A percentile compares a stretch with the other conserved stretches of the same genome.
Conservation (phyloP, 106 monocot genomes). For the Apostasia ramifera region DNA sequence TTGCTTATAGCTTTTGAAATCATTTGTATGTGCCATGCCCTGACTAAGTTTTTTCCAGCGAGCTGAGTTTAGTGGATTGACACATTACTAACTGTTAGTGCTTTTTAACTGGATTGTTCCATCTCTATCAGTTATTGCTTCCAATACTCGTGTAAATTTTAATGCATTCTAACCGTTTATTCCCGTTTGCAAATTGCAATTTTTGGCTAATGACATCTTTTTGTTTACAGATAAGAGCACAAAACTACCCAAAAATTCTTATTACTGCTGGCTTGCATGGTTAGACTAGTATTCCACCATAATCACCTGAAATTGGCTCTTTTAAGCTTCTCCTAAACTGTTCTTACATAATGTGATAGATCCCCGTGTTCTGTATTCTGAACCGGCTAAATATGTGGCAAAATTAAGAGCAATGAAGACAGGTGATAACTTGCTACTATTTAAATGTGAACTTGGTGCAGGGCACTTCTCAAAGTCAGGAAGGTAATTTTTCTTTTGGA, state of each 20-base stretch:
- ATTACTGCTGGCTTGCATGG: slow-evolving; percentile 96
- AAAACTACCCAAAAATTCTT: slow-evolving; percentile 86
- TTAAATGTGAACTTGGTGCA: slow-evolving; percentile 88
- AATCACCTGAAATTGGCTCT: neutral
- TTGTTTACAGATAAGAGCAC: slow-evolving; percentile 63
- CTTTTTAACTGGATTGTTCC: no score
- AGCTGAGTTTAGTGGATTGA: no score
- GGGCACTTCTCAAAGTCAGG: slow-evolving; percentile 91
- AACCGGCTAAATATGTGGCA: slow-evolving; percentile 93
- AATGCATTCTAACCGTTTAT: no score
- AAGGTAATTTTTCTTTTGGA: slow-evolving; percentile 35
- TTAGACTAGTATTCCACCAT: slow-evolving; percentile 13
- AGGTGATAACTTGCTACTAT: slow-evolving; percentile 74
- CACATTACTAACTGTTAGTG: no score
- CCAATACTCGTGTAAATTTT: no score
- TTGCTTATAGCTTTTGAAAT: no score
- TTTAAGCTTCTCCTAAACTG: neutral
- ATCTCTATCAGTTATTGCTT: no score
- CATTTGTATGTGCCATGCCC: no score
- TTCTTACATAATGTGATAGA: slow-evolving; percentile 27
- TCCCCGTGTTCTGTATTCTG: slow-evolving; percentile 85
- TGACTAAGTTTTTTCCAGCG: no score
- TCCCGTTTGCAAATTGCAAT: no score
- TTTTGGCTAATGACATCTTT: no score
- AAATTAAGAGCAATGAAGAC: slow-evolving; percentile 83